Evolutionary conservation across 2,329 filamentous ascomycete species (phyloP).

Genomic region (Aureobasidium vineae): DNA sequence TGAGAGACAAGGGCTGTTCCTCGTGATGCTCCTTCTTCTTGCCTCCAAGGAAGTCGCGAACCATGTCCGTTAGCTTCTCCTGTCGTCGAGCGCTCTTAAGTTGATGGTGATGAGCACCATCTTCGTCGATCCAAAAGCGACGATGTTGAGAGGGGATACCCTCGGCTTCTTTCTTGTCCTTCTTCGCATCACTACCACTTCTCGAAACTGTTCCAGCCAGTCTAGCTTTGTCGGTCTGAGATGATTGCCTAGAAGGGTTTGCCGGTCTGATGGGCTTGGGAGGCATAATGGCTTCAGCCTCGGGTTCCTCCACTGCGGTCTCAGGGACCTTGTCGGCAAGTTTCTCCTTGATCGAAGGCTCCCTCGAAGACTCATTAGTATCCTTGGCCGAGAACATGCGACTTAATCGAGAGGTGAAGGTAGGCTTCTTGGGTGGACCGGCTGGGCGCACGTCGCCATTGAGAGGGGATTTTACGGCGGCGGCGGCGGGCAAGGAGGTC

Average conservation of each 20-base stretch:
- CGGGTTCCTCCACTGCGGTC: slow-evolving; percentile 33
- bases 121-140: slow-evolving; percentile 59
- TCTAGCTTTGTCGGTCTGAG: slow-evolving; percentile 33
- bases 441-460: slow-evolving; percentile 31
- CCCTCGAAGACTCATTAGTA: slow-evolving; percentile 25
- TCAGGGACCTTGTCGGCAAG: slow-evolving; percentile 35
- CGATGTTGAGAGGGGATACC: slow-evolving; percentile 31
- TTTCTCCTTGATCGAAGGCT: slow-evolving; percentile 29
- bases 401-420: slow-evolving; percentile 41
- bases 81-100: slow-evolving; percentile 88
- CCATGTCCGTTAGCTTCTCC: slow-evolving; percentile 91
- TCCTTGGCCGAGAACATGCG: slow-evolving; percentile 46
- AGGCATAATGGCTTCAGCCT: slow-evolving; percentile 27
- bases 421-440: slow-evolving; percentile 40
- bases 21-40: slow-evolving; percentile 72
- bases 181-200: slow-evolving; percentile 38
- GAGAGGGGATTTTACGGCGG: slow-evolving; percentile 20
- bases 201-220: slow-evolving; percentile 29
- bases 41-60: slow-evolving; percentile 76
- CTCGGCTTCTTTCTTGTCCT: slow-evolving; percentile 28
- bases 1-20: slow-evolving; percentile 83
- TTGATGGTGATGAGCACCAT: slow-evolving; percentile 79
- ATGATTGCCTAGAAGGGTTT: slow-evolving; percentile 36
- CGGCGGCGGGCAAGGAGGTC: slow-evolving; percentile 29
- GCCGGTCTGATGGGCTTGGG: slow-evolving; percentile 29